Base-by-base conservation (phyloP, 345 rosid species). In the Ceriops decandra region DNA sequence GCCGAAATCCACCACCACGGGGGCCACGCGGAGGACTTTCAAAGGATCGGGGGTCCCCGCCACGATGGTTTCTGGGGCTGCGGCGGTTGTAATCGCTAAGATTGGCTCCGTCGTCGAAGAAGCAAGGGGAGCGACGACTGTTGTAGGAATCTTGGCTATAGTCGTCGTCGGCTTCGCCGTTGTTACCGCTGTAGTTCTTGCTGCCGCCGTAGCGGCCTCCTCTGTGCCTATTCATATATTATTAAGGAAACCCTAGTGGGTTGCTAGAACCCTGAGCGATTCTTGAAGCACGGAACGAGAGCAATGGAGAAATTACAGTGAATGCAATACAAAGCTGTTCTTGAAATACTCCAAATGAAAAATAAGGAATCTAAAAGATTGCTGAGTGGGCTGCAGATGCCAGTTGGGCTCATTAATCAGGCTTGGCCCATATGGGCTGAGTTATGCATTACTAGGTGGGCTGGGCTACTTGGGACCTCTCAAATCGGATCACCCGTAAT, bases 161-260 rank as follows among this genome's bases (percentile, higher is more conserved):
- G 68, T 38, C 33, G 57, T 10, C 22, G 22, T 11, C 59, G 31
- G 5, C 63, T 64, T 47, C 16, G 58, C 13, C 28, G 36, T 33
- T 33, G 2, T 33, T 33, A 52, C 1, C 60, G 68, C 38, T 58
- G 68, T 20, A 7, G 36, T 33, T 33, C 7, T 33, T 33, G 36
- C 36, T 56, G 49, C 74, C 82, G 81, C 85, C 75, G 56, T 74
- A 89, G 79, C 90, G 93, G 72, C 85, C 90, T 52, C 80, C 86
- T 74, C 90, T 68, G 81, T 86, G 86, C 74, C 91, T 91, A 74
- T 95, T 96, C 99, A 95, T 76, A 16, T 21, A 30, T 4, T 75
- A 77, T 82, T 81, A 1, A 32, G 59, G 46, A 51, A 80, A 33
- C 74, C 73, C 80, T 69, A 80, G 36, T 7, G 36, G 36, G 10